Conservation (phyloP, 2,329 filamentous ascomycete genomes). For the Diaporthe sp. region DNA sequence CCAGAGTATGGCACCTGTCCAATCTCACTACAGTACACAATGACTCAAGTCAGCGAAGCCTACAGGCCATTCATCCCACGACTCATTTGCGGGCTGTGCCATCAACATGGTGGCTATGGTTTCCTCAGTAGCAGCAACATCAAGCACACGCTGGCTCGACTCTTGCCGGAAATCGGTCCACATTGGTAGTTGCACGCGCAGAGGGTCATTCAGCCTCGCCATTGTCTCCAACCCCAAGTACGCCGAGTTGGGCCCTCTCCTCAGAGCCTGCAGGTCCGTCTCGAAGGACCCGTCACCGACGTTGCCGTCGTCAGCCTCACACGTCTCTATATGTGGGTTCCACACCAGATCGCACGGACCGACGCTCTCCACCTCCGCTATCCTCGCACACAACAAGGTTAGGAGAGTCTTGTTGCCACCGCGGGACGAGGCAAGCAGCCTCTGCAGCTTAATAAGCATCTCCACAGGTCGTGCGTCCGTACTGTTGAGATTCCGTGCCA, state of each 20-base stretch:
- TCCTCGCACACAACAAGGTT: conserved; percentile 49
- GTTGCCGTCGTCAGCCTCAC: conserved; percentile 35
- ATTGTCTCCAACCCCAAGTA: not conserved
- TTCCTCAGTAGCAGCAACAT: conserved; percentile 15
- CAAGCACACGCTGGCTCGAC: conserved; percentile 13
- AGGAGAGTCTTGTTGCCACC: conserved; percentile 58
- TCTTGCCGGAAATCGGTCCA: conserved; percentile 32
- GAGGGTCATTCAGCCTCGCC: conserved; percentile 23
- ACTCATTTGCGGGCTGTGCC: conserved; percentile 23
- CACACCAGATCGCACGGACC: conserved; percentile 23
- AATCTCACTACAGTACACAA: not conserved
- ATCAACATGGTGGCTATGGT: conserved; percentile 30
- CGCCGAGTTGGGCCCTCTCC: conserved; percentile 15
- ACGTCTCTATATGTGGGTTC: conserved; percentile 29
- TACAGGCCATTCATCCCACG: conserved; percentile 35
- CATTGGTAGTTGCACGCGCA: conserved; percentile 22
- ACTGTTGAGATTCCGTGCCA: conserved; percentile 34
- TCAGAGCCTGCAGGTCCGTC: not conserved
- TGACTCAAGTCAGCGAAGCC: conserved; percentile 29
- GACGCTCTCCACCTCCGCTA: conserved; percentile 41
- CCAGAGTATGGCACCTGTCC: not conserved
- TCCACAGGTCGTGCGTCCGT: conserved; percentile 48
- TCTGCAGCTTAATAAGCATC: conserved; percentile 55
- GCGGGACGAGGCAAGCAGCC: conserved; percentile 56
- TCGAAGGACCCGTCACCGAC: conserved; percentile 9